Conservation (phyloP, 148 eudicot species). For the Fagopyrum tataricum region DNA sequence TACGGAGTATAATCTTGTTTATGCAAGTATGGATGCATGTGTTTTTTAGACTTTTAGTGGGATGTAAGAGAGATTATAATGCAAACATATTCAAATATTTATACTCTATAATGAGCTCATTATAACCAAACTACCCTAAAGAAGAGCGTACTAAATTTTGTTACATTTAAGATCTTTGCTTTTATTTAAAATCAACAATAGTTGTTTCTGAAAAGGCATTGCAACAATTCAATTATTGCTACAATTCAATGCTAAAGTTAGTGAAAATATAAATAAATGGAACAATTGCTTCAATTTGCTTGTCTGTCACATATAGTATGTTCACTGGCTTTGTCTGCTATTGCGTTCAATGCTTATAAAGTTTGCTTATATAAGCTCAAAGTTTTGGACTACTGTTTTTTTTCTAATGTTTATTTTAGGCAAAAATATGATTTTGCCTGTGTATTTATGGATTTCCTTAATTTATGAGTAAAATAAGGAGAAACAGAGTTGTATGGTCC, state of each 20-base stretch:
- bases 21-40: background rate
- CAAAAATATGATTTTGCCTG: background rate
- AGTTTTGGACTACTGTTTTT: background rate
- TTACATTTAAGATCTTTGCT: background rate
- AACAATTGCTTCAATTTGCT: background rate
- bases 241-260: background rate
- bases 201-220: background rate
- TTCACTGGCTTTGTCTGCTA: slow-evolving; percentile 8
- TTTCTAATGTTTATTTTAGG: background rate
- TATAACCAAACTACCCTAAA: background rate
- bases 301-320: background rate
- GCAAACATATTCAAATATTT: background rate
- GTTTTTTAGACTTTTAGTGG: background rate
- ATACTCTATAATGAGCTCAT: background rate
- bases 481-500: background rate
- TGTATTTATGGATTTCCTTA: background rate
- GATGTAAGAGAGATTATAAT: background rate
- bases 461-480: background rate
- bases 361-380: background rate
- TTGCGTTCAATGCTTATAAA: background rate
- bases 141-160: background rate
- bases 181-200: slow-evolving; percentile 2
- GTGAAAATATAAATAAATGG: background rate
- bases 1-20: background rate
- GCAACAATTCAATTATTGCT: background rate